A percentile compares a stretch with the other conserved stretches of the same genome.
Evolutionary conservation across 192 early-diverging fungal genomes (phyloP).

Genomic region (Gonapodya sp.): DNA sequence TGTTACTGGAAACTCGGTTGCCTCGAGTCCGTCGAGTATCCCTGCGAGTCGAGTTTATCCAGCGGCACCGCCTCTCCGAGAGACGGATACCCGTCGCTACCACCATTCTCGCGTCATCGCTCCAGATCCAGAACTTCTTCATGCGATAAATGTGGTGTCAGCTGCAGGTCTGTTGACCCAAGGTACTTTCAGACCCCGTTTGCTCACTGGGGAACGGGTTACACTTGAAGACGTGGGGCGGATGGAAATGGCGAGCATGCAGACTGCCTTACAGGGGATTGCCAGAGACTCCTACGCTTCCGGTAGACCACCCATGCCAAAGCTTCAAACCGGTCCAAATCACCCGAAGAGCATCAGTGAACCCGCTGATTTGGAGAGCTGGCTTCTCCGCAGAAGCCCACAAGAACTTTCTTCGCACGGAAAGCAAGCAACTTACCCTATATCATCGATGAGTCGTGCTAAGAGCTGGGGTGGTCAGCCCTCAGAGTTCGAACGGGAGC

Average conservation of each 20-base stretch:
- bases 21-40: background rate
- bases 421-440: background rate
- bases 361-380: background rate
- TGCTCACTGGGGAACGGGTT: background rate
- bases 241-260: background rate
- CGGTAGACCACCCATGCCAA: background rate
- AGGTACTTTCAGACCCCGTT: background rate
- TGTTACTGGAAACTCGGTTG: too few relatives aligned
- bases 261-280: background rate
- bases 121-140: background rate
- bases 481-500: background rate
- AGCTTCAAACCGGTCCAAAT: background rate
- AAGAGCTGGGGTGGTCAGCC: background rate
- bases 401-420: background rate
- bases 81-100: background rate
- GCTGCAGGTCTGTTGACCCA: background rate
- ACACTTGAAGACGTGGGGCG: background rate
- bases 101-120: background rate
- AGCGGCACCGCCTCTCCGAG: background rate
- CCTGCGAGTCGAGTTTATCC: background rate
- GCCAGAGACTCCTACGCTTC: background rate
- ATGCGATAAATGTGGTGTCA: background rate
- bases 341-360: background rate
- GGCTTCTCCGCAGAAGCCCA: too few relatives aligned
- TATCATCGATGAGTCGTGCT: background rate